Evolutionary conservation across 106 monocot species (phyloP).

Genomic region (Platanthera guangdongensis): DNA sequence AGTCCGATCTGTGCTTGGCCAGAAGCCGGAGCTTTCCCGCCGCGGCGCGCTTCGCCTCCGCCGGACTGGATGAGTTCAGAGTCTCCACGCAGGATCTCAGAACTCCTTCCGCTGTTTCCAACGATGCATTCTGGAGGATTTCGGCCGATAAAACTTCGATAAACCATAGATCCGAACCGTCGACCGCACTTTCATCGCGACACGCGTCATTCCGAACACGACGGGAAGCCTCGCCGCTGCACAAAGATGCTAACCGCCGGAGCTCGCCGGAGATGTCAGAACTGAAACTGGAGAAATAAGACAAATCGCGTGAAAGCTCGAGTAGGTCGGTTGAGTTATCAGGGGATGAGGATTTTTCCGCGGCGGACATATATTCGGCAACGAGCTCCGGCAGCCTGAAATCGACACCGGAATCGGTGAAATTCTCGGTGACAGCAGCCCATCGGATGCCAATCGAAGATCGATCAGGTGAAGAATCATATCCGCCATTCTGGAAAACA

Average conservation of each 20-base stretch:
- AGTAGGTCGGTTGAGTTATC: slow-evolving; percentile 24
- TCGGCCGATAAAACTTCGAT: not conserved
- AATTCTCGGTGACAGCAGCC: slow-evolving; percentile 16
- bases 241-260: slow-evolving; percentile 13
- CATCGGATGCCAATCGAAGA: not conserved
- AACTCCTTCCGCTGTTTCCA: slow-evolving; percentile 23
- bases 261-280: slow-evolving; percentile 55
- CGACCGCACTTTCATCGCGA: not conserved
- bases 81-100: slow-evolving; percentile 30
- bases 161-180: not conserved
- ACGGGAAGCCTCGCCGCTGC: not conserved
- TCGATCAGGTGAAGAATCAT: not conserved
- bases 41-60: slow-evolving; percentile 30
- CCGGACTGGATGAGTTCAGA: slow-evolving; percentile 5
- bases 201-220: not conserved
- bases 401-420: slow-evolving; percentile 66
- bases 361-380: not conserved
- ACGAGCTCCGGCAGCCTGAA: slow-evolving; percentile 43
- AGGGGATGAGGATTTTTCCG: not conserved
- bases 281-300: slow-evolving; percentile 36
- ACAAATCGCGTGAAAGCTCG: slow-evolving; percentile 39
- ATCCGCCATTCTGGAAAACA: slow-evolving; percentile 6
- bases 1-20: slow-evolving; percentile 53
- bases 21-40: slow-evolving; percentile 37
- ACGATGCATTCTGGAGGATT: not conserved